These are phyloP conservation scores for Willaertia magna DNA, from an alignment of 208 protist genomes.

Conservation along the genomic window DNA sequence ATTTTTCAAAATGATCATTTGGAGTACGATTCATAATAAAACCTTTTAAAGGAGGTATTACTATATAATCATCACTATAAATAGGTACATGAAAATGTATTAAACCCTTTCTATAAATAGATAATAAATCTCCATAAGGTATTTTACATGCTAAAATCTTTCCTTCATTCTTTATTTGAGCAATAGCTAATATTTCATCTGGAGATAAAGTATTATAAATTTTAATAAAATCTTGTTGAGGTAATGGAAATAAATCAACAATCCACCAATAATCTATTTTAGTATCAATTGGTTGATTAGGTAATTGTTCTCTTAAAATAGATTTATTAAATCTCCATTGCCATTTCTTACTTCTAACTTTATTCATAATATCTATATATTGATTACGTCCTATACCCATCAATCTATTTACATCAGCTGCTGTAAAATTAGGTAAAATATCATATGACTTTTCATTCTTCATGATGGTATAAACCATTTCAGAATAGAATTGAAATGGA, in stretches of 20 bases:
- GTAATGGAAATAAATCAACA: conserved; percentile 5
- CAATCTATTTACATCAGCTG: conserved; percentile 75
- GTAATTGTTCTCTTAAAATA: conserved; percentile 34
- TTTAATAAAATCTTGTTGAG: conserved; percentile 9
- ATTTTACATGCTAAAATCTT: conserved; percentile 48
- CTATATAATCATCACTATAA: conserved; percentile 58
- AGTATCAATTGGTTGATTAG: conserved; percentile 29
- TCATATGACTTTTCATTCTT: conserved; percentile 66
- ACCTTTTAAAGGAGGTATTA: conserved; percentile 74
- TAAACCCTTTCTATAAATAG: conserved; percentile 64
- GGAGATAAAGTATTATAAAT: background rate
- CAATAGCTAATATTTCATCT: background rate
- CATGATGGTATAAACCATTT: conserved; percentile 6
- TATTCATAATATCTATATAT: conserved; percentile 89
- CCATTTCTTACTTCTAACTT: conserved; percentile 57
- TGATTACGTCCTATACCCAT: conserved; percentile 89
- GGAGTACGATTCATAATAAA: conserved; percentile 94
- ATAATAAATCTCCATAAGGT: conserved; percentile 31
- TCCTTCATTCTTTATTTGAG: background rate
- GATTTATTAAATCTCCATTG: conserved; percentile 23
- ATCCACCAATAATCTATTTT: conserved; percentile 53
- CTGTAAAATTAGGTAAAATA: conserved; percentile 89
- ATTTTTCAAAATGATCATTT: conserved; percentile 78
- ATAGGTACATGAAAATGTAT: conserved; percentile 71
- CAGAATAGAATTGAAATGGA: conserved; percentile 2